Base-by-base conservation (phyloP, 2,329 filamentous ascomycete genomes). In the Achaetomium macrosporum region DNA sequence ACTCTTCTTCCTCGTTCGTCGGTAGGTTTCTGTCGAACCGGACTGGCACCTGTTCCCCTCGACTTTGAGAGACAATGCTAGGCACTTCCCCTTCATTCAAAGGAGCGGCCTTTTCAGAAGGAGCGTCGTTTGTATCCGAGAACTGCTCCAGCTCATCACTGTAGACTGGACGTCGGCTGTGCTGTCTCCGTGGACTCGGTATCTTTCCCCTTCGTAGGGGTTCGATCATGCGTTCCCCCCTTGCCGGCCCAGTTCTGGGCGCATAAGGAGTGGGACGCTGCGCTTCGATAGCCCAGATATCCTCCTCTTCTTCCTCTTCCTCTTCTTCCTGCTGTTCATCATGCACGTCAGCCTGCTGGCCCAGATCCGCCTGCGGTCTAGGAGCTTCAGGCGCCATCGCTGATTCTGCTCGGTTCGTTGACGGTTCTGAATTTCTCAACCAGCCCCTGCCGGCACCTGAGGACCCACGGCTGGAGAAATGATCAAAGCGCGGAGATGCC, bases 261-360 rank as follows among this genome's bases (percentile, higher is more conserved):
- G 9, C 65, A 5, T 57, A 64, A 10, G 75, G 73, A 1, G 71
- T 71, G 7, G 71, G 67, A 12, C 79, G 73, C 49, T 74, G 71
- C 11, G 79, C 79, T 61, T 83, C 80, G 20, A 81, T 61, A 31
- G 77, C 79, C 79, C 79, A 83, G 11, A 83, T 71, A 57, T 83
- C 74, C 3, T 68, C 69, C 11, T 74, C 75, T 3, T 73, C 72
- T 13, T 51, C 56, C 6, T 59, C 58, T 10, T 60, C 55, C 2
- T 55, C 75, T 5, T 73, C 72, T n/a, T 50, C 53, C 13, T 53
- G 41, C 12, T 53, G 48, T 29, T 75, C 74, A 8, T 60, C 55
- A 2, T 58, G 53, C 2, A 56, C 45, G 40, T 53, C 47, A 33
- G 42, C 40, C 31, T 51, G 46, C 41, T 53, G 29, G 11, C n/a